phyloP scores from a whole-genome alignment of 306 rosid species.

The Sophora flavescens region DNA sequence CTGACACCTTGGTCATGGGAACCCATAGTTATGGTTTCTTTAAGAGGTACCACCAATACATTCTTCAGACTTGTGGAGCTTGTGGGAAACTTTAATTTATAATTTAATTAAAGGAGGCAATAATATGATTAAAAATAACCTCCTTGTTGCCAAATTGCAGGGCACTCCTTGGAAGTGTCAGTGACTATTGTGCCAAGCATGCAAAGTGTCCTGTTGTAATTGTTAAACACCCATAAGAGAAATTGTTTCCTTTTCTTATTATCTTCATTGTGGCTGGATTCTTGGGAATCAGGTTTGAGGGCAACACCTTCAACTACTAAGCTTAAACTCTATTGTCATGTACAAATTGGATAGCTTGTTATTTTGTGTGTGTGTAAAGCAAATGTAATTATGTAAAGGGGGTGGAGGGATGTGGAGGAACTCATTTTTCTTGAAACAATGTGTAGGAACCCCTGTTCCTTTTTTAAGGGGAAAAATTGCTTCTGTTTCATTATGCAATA shows the following conservation, averaged over 20 bases:
- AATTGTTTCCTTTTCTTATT: background rate
- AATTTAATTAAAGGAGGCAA: background rate
- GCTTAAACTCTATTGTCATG: no score
- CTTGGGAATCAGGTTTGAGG: no score
- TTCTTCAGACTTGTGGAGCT: background rate
- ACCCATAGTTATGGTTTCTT: constrained; percentile 85
- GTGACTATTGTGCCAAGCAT: constrained; percentile 73
- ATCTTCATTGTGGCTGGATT: no score
- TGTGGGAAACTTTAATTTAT: background rate
- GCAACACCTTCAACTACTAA: no score
- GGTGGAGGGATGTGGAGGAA: background rate
- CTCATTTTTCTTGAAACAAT: no score
- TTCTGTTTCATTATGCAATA: background rate
- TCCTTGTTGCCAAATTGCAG: constrained; percentile 48
- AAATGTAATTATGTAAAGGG: background rate
- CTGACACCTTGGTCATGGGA: constrained; percentile 86
- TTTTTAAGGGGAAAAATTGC: background rate
- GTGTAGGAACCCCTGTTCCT: no score
- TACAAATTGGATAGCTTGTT: no score
- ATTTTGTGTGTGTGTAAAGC: background rate
- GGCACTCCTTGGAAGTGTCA: constrained; percentile 85
- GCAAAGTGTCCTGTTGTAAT: constrained; percentile 81
- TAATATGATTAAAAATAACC: background rate
- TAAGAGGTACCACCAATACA: constrained; percentile 61
- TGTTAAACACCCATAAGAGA: constrained; percentile 58